Evolutionary conservation across 2,329 filamentous ascomycete species (phyloP), one percentile per base, ranked within the genome.

Genomic region (Thelonectria olida): DNA sequence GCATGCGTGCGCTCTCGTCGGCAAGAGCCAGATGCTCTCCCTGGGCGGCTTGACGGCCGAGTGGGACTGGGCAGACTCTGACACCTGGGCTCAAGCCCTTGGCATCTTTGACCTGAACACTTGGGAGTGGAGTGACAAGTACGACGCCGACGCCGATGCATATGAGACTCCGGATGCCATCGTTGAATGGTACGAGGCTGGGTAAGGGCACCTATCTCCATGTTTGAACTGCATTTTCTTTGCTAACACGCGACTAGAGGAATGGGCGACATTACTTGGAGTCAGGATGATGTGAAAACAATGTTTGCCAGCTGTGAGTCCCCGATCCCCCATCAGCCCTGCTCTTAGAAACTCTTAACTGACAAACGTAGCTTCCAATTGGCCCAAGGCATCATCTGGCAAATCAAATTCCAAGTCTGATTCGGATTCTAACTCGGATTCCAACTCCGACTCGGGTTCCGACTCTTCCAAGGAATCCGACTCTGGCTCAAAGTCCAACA

Each of bases 31-130:
- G 39, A 58, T 58, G 54, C 31, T 58, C 20, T 28, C 38, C 2
- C 28, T 49, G 5, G 54, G 54, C 23, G 55, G 55, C n/a, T 22
- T 58, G 7, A 44, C 31, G 1, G 17, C 12, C 3, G 54, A 58
- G 28, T 58, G 54, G 54, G 47, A 45, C 12, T 58, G 48, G 54
- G n/a, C 10, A 10, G n/a, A 25, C 10, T 20, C 41, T 9, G 54
- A 58, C 17, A 47, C 54, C 1, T 58, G 54, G 54, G 47, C 28
- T 10, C 54, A 58, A 13, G 48, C 54, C 4, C 23, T 58, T 15
- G 54, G 54, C 4, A 20, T 58, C 19, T 52, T 51, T 7, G 54
- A 58, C 48, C 54, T 58, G 27, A 38, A 44, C n/a, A 38, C 20
- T 3, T 50, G 49, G 28, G 28, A 31, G 12, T 58, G 54, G 54